Conservation (phyloP, 352 stramenopile species). For the Phytophthora pisi region DNA sequence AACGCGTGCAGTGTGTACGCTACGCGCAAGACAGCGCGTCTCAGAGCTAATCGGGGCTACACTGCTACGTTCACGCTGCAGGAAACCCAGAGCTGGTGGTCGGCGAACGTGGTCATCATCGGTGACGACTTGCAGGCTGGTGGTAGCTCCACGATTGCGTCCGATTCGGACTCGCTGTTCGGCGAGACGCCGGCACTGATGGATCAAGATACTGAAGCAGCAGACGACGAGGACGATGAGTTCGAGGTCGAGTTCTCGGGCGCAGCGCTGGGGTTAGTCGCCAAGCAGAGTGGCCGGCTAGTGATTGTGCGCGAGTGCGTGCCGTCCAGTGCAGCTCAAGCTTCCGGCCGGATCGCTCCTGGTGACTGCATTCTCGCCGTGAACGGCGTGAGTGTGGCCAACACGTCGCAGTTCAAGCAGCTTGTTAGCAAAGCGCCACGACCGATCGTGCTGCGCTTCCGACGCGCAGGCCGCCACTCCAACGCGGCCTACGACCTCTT, state of each 20-base stretch:
- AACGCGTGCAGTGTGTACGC: constrained; percentile 85
- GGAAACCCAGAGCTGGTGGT: constrained; percentile 82
- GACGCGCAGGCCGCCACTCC: constrained; percentile 46
- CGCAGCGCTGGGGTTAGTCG: constrained; percentile 66
- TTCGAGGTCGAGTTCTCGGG: constrained; percentile 79
- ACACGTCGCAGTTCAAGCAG: constrained; percentile 75
- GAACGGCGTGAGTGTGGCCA: constrained; percentile 65
- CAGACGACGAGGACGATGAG: constrained; percentile 41
- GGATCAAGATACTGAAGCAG: constrained; percentile 1
- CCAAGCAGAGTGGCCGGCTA: constrained; percentile 61
- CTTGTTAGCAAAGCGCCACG: constrained; percentile 63
- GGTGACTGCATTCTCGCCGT: constrained; percentile 80
- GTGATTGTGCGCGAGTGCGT: constrained; percentile 83
- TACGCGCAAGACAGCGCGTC: constrained; percentile 77
- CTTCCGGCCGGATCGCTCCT: constrained; percentile 53
- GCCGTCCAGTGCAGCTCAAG: constrained; percentile 54
- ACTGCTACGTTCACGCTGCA: constrained; percentile 86
- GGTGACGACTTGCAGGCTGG: constrained; percentile 76
- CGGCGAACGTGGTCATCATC: constrained; percentile 81
- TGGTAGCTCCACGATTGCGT: constrained; percentile 21
- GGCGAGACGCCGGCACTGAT: constrained; percentile 17
- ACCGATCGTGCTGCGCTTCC: constrained; percentile 76
- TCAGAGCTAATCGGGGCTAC: constrained; percentile 81
- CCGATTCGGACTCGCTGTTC: constrained; percentile 38
- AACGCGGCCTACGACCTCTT: constrained; percentile 72